Percentiles rank a stretch among this genome's conserved stretches.
Evolutionary conservation across 306 rosid species (phyloP).

Genomic region (Sicyos edulis): DNA sequence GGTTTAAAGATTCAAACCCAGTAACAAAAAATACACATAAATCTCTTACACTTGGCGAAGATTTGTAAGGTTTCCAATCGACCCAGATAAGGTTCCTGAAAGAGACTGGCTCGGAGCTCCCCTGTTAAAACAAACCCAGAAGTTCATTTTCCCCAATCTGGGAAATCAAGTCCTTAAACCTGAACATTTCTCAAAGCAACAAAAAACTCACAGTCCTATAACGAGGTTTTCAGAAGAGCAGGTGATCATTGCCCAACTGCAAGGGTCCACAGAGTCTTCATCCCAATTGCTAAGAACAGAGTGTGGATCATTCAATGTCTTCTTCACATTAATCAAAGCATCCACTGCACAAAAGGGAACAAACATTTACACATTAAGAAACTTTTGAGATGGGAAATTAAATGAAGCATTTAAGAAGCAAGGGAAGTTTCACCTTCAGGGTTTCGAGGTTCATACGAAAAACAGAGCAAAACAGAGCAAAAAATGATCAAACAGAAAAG

Average conservation of each 20-base stretch:
- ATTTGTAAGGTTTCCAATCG: conserved; percentile 72
- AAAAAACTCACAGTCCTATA: conserved; percentile 61
- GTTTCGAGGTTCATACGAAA: conserved; percentile 76
- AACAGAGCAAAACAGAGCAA: conserved; percentile 27
- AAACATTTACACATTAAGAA: background rate
- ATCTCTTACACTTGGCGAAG: conserved; percentile 79
- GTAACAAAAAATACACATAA: background rate
- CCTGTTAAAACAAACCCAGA: conserved; percentile 29
- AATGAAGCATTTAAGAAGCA: background rate
- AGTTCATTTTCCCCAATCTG: background rate
- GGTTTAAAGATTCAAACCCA: too few species aligned
- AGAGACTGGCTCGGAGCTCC: conserved; percentile 96
- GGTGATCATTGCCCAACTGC: conserved; percentile 93
- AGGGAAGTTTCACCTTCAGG: conserved; percentile 57
- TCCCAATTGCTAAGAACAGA: conserved; percentile 82
- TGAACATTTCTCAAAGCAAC: background rate
- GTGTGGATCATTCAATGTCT: conserved; percentile 60
- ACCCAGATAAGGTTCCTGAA: conserved; percentile 67
- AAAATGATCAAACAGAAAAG: conserved; percentile 9
- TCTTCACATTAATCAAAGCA: conserved; percentile 60
- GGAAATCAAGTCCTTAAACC: background rate
- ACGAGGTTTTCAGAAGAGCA: conserved; percentile 71
- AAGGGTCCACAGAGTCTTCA: conserved; percentile 85
- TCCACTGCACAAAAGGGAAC: conserved; percentile 44
- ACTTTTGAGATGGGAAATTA: background rate